Evolutionary conservation across 2,329 filamentous ascomycete species (phyloP), one percentile per base, ranked within the genome.

Genomic region (Geosmithia flava): DNA sequence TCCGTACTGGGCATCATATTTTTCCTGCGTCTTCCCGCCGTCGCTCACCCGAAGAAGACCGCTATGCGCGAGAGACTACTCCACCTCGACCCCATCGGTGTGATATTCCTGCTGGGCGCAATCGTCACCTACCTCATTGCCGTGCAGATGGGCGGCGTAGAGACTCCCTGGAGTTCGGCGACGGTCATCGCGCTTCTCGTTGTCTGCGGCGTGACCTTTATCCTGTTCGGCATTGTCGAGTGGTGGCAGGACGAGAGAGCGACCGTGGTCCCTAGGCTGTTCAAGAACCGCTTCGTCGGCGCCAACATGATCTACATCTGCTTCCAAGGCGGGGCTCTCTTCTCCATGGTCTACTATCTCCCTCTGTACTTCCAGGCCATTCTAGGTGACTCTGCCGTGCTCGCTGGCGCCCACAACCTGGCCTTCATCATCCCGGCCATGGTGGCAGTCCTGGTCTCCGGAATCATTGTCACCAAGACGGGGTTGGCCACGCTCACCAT

Each of bases 91-190:
- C 58, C 74, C 10, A 43, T 68, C 7, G 75, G 76, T 23, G 68
- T 69, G 2, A 57, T 59, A 15, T 59, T 76, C 49, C 67, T 78
- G 53, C 65, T 76, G 20, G 72, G 75, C 1, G 66, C 68, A 29
- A 66, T 78, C 43, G 59, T 78, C 51, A 72, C 68, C 52, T 62
- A 78, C 11, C 60, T 80, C 10, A 65, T 81, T 3, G 76, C 74
- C 5, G 62, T 80, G 30, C 71, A 79, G 53, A 80, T 72, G 69
- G 77, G 75, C 16, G 77, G 77, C 6, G 33, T 37, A n/a, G 62
- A 68, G 37, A 58, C 68, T 20, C 45, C 74, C 3, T 80, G 76
- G 76, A 63, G 57, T 48, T 67, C 64, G 58, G 59, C 66, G 11
- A 62, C 60, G 17, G 64, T 78, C 46, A 71, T 78, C 30, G 74